Evolutionary conservation across 208 protist genomes (phyloP).

Genomic region (Acanthamoeba royreba): DNA sequence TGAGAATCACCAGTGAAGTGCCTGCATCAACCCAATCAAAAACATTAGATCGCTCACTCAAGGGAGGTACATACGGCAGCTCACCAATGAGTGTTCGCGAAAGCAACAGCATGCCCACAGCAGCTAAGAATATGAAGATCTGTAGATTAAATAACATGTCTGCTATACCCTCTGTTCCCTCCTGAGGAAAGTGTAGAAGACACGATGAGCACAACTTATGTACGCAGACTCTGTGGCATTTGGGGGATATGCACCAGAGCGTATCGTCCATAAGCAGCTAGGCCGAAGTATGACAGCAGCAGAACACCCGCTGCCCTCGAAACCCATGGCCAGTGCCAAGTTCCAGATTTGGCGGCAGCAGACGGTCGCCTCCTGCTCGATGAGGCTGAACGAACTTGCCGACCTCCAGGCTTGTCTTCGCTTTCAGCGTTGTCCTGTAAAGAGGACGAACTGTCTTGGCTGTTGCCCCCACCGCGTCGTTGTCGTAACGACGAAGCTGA

Average conservation of each 20-base stretch:
- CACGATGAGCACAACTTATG: neutral
- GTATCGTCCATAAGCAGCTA: neutral
- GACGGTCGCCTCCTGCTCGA: neutral
- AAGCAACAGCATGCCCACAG: neutral
- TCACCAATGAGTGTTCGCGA: neutral
- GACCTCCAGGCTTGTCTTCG: too few relatives aligned
- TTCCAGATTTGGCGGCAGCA: neutral
- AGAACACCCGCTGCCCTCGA: neutral
- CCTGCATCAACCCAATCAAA: neutral
- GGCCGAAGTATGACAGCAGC: neutral
- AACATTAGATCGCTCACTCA: neutral
- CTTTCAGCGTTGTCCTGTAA: neutral
- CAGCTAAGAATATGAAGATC: neutral
- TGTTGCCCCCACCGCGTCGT: neutral
- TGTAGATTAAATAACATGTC: neutral
- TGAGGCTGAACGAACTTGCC: neutral
- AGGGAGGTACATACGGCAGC: neutral
- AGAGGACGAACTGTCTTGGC: neutral
- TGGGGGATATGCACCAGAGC: neutral
- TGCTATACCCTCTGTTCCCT: neutral
- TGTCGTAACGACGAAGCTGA: neutral
- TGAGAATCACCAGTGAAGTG: neutral
- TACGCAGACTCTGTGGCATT: neutral
- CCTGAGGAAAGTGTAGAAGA: neutral
- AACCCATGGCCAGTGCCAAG: neutral